Conservation (phyloP, 176 grass and related monocot genomes). For the Lolium rigidum region DNA sequence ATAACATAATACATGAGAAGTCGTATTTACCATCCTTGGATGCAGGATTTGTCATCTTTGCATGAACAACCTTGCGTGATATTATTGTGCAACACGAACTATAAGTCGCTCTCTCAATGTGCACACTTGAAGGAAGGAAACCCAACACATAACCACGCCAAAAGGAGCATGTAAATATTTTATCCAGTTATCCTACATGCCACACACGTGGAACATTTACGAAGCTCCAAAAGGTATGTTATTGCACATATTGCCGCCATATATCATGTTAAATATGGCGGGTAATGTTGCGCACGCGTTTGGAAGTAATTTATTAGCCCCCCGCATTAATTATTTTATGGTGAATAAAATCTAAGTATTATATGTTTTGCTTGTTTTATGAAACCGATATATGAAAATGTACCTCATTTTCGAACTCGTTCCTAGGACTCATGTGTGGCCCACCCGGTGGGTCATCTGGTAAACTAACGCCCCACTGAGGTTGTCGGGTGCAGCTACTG, state of each 20-base stretch:
- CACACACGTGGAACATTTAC: background rate
- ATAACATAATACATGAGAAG: background rate
- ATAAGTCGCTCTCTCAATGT: background rate
- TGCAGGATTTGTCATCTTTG: no score
- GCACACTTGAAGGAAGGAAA: background rate
- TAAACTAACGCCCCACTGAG: no score
- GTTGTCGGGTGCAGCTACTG: no score
- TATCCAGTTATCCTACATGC: background rate
- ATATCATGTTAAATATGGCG: background rate
- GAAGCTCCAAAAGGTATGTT: background rate
- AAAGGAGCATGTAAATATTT: background rate
- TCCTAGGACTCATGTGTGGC: no score
- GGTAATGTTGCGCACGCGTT: no score
- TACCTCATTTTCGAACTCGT: no score
- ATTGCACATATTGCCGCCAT: background rate
- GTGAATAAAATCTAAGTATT: no score
- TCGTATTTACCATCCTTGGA: background rate
- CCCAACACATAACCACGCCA: background rate
- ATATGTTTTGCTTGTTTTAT: no score
- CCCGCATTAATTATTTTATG: no score
- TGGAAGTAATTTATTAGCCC: no score
- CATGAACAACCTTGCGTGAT: background rate
- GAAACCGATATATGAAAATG: no score
- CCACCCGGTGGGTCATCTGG: no score
- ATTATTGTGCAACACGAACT: background rate